Percentiles rank a stretch among this genome's conserved stretches.
Evolutionary conservation across 164 flowering plant genomes (phyloP).

Genomic region (Tetracentron sinense): DNA sequence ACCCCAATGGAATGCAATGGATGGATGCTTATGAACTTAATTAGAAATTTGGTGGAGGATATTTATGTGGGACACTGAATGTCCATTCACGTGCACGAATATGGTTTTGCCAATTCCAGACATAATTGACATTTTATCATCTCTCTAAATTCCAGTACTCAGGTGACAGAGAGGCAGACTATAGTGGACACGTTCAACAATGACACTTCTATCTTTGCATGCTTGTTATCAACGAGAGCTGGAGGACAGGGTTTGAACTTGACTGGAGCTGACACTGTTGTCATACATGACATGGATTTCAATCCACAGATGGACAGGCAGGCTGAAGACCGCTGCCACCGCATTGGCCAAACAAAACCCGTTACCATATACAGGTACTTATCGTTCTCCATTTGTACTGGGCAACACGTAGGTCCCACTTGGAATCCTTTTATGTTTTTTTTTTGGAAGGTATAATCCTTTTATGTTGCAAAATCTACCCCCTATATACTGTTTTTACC

Average conservation of each 20-base stretch:
- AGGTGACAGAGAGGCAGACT: constrained; percentile 82
- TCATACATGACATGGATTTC: constrained; percentile 98
- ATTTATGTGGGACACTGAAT: neutral
- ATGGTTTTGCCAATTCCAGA: no score
- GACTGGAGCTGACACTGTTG: constrained; percentile 91
- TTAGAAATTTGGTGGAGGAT: neutral
- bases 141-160: constrained; percentile 56
- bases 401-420: neutral
- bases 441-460: no score
- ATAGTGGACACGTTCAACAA: constrained; percentile 90
- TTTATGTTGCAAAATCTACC: neutral
- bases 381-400: no score
- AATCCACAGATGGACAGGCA: constrained; percentile 96
- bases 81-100: neutral
- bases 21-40: no score
- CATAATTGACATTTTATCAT: no score
- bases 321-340: constrained; percentile 97
- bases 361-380: constrained; percentile 81
- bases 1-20: no score
- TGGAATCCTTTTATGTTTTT: neutral
- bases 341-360: constrained; percentile 88
- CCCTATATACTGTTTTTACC: neutral
- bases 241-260: constrained; percentile 96
- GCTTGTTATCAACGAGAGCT: constrained; percentile 93
- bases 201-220: constrained; percentile 79